Base-by-base conservation (phyloP, 2,329 filamentous ascomycete species). In the Didymella sp. region DNA sequence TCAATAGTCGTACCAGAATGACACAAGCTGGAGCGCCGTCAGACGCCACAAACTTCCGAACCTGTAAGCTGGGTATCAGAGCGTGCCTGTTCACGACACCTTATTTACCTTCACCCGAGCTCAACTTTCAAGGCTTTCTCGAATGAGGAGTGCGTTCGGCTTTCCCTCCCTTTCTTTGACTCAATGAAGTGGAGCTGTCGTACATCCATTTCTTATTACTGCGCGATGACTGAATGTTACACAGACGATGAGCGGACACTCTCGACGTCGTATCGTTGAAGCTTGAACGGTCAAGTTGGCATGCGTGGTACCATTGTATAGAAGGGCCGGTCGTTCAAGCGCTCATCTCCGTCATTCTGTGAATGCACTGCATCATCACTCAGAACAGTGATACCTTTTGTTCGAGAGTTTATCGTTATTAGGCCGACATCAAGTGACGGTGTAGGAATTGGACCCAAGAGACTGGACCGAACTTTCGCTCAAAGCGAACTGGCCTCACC, bases 1-100 rank as follows among this genome's bases (percentile, higher is more conserved):
- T 68, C 58, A 61, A 51, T 49, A 43, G 64, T 62, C 49, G 53
- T 61, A 64, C 64, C 52, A 63, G 45, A 44, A 37, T 48, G 48
- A 22, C 58, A 9, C 43, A 48, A 47, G 43, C 37, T 38, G 37
- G 58, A 58, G 51, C 58, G 61, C 51, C 52, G 40, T 43, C 40
- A 35, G 28, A 50, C 60, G 62, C 62, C 61, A 63, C 58, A 58
- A 53, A 42, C 38, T 40, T 48, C 63, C 56, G 49, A 63, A 51
- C 43, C 51, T 59, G 49, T 63, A 53, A 59, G 65, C 60, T 56
- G 54, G 55, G 58, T 57, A 59, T 44, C 54, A 53, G 49, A 47
- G 45, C 50, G 55, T 56, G 50, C 61, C 30, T 44, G 17, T n/a
- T 19, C 37, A 27, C 28, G 41, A 37, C 37, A 28, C 53, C 19